Conservation (phyloP, 768 basidiomycete species). For the Xanthoconium purpureum region DNA sequence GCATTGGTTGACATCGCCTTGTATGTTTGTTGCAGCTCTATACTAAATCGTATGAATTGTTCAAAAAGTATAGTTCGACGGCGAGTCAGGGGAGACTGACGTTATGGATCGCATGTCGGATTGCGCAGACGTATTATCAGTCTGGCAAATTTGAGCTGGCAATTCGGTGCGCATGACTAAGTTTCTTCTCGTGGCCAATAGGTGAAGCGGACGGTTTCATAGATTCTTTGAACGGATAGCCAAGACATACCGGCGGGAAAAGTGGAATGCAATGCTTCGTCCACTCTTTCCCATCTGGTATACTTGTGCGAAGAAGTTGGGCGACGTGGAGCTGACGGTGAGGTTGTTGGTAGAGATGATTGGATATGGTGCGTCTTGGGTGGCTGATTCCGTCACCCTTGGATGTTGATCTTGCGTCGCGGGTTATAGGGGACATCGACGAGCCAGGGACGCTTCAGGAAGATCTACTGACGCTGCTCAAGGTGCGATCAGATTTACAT, state of each 20-base stretch:
- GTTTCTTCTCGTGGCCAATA: background rate
- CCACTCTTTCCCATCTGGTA: slow-evolving; percentile 81
- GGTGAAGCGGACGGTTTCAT: background rate
- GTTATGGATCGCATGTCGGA: slow-evolving; percentile 86
- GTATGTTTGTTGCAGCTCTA: slow-evolving; percentile 56
- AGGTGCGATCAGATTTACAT: slow-evolving; percentile 41
- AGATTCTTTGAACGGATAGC: slow-evolving; percentile 95
- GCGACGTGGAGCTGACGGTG: slow-evolving; percentile 73
- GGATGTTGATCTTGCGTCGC: background rate
- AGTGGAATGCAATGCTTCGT: slow-evolving; percentile 72
- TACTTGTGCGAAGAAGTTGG: slow-evolving; percentile 73
- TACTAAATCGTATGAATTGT: slow-evolving; percentile 90
- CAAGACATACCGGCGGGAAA: slow-evolving; percentile 81
- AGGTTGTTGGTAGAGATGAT: slow-evolving; percentile 82
- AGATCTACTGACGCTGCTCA: slow-evolving; percentile 69
- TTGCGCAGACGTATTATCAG: slow-evolving; percentile 81
- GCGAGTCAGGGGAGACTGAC: slow-evolving; percentile 74
- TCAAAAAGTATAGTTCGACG: slow-evolving; percentile 68
- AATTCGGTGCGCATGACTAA: slow-evolving; percentile 51
- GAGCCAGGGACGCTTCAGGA: slow-evolving; percentile 56
- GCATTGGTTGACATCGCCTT: background rate
- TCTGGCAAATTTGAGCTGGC: slow-evolving; percentile 85
- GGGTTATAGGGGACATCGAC: slow-evolving; percentile 41
- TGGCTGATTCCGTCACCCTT: background rate
- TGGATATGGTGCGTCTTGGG: slow-evolving; percentile 56